phyloP scores from a whole-genome alignment of 257 asterid genomes.

The Eucommia ulmoides region DNA sequence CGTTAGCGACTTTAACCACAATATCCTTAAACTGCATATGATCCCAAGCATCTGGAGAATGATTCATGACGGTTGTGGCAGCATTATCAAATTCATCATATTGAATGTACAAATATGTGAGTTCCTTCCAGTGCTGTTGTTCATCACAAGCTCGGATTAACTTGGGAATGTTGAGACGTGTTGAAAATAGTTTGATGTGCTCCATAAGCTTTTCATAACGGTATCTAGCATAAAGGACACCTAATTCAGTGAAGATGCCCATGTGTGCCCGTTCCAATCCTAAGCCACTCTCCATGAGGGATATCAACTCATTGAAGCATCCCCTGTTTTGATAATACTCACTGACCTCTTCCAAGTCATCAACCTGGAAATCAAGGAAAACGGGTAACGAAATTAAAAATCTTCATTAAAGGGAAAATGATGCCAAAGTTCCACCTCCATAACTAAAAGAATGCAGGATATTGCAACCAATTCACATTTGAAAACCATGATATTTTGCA shows the following conservation, averaged over 20 bases:
- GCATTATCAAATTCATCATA: slow-evolving; percentile 99
- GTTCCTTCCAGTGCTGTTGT: slow-evolving; percentile 98
- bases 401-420: not conserved
- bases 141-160: slow-evolving; percentile 98
- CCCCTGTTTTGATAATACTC: slow-evolving; percentile 96
- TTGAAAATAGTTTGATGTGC: slow-evolving; percentile 87
- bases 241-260: slow-evolving; percentile 98
- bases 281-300: slow-evolving; percentile 98
- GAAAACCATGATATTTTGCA: not conserved
- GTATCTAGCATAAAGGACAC: slow-evolving; percentile 96
- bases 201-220: slow-evolving; percentile 99
- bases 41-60: slow-evolving; percentile 99
- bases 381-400: slow-evolving; percentile 2
- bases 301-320: slow-evolving; percentile 92
- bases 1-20: slow-evolving; percentile 92
- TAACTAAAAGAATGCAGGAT: not conserved
- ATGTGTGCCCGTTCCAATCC: slow-evolving; percentile 99
- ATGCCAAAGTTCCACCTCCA: not conserved
- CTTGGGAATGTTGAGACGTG: slow-evolving; percentile 94
- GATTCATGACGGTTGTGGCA: slow-evolving; percentile 99
- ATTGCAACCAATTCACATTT: not conserved
- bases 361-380: slow-evolving; percentile 48
- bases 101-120: slow-evolving; percentile 81
- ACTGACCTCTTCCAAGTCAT: slow-evolving; percentile 98
- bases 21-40: slow-evolving; percentile 99